Conservation (phyloP, 257 asterid species). For the Fraxinus excelsior region DNA sequence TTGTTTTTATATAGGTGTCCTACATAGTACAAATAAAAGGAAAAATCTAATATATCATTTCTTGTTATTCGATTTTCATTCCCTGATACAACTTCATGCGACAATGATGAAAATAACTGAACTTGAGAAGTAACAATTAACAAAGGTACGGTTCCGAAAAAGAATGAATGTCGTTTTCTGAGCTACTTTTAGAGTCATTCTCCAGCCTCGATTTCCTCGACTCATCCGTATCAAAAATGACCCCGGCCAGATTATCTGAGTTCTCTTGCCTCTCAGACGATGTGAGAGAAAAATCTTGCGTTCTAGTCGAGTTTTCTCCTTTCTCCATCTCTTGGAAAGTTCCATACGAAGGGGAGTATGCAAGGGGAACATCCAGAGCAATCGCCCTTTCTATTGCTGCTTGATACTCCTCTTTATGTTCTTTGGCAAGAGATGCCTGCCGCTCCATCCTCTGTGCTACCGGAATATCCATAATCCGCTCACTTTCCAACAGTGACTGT, state of each 20-base stretch:
- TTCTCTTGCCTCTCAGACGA: constrained; percentile 26
- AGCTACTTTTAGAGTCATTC: constrained; percentile 5
- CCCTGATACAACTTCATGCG: not conserved
- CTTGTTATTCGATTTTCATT: not conserved
- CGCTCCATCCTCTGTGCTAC: constrained; percentile 79
- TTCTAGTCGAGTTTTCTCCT: constrained; percentile 51
- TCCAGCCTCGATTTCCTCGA: constrained; percentile 2
- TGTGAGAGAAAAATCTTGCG: constrained; percentile 17
- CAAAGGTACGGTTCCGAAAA: not conserved
- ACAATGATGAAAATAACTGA: not conserved
- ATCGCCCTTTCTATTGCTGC: constrained; percentile 86
- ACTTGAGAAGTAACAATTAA: not conserved
- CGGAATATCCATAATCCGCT: constrained; percentile 65
- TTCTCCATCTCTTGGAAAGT: constrained; percentile 60
- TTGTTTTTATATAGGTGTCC: not conserved
- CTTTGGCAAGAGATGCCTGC: constrained; percentile 64
- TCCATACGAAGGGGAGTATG: constrained; percentile 77
- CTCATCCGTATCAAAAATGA: constrained; percentile 25
- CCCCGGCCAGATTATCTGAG: constrained; percentile 32
- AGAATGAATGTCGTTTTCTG: constrained; percentile 13
- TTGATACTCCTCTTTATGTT: constrained; percentile 70
- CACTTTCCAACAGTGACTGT: constrained; percentile 70
- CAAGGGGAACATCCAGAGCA: constrained; percentile 73
- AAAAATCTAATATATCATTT: too few species aligned
- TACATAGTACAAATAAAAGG: not conserved